Evolutionary conservation across 768 basidiomycete genomes (phyloP).

Genomic region (Mycena rebaudengoi): DNA sequence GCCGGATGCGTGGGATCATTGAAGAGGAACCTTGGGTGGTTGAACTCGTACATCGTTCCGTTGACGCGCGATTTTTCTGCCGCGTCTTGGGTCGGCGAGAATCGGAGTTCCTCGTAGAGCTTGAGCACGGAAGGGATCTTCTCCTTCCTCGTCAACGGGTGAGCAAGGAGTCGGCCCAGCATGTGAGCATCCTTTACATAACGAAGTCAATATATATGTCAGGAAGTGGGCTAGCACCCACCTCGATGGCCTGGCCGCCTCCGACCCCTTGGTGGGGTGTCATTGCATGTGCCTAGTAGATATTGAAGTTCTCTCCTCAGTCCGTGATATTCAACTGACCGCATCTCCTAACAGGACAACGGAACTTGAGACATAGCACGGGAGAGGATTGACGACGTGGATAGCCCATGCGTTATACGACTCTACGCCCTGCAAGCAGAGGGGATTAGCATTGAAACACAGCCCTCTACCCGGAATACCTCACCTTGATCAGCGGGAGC

Average conservation of each 20-base stretch:
- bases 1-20: slow-evolving; percentile 3
- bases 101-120: slow-evolving; percentile 2
- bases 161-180: slow-evolving; percentile 5
- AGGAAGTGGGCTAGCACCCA: neutral
- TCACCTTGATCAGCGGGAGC: slow-evolving; percentile 23
- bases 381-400: slow-evolving; percentile 45
- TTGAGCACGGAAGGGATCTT: neutral
- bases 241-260: slow-evolving; percentile 14
- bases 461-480: neutral
- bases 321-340: neutral
- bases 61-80: slow-evolving; percentile 7
- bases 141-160: neutral
- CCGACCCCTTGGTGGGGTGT: slow-evolving; percentile 15
- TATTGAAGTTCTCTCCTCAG: neutral
- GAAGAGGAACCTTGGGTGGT: slow-evolving; percentile 10
- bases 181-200: slow-evolving; percentile 7
- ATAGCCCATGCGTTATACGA: slow-evolving; percentile 49
- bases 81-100: neutral
- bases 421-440: slow-evolving; percentile 32
- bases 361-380: slow-evolving; percentile 18
- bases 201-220: neutral
- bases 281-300: slow-evolving; percentile 6
- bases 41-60: slow-evolving; percentile 17
- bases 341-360: slow-evolving; percentile 9
- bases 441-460: neutral